Evolutionary conservation across 345 rosid species (phyloP), one percentile per base, ranked within the genome.

Genomic region (Heritiera fomes): DNA sequence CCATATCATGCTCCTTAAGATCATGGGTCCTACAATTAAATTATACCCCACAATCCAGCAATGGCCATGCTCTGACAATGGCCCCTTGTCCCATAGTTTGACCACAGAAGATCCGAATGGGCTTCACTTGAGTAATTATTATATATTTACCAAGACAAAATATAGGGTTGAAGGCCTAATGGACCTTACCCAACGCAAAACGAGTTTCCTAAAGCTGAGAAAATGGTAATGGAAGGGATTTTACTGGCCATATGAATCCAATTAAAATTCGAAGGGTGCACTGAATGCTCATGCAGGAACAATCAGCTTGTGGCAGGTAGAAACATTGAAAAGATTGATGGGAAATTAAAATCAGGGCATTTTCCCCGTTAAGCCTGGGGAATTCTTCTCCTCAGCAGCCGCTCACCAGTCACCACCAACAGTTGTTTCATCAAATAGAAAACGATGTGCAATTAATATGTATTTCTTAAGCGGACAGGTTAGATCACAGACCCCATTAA

Each of bases 271-370:
- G 23, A 76, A 28, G 40, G 4, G 47, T 30, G 41, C 17, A 45
- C 23, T 15, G 43, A 71, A 71, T 30, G 75, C 32, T 32, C 20
- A 30, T 15, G 46, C 15, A 55, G 60, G 47, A 53, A 72, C 60
- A 59, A 50, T 38, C 45, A 65, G 49, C 40, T 15, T 58, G 55
- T 46, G 43, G 76, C 50, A 69, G 38, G 50, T 64, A 46, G 71
- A 68, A 60, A 60, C 47, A 59, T 53, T 71, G 80, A 73, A 76
- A 84, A 50, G 84, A 82, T 74, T 67, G 85, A 82, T 78, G 63
- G 62, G 81, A 82, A 82, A 77, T 47, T 81, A 61, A 47, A 75
- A 61, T 28, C 56, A 0, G 15, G 72, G 62, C 41, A 49, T 4
- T 3, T 15, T 15, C 6, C 1, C n/a, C 14, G 49, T 65, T 52